phyloP scores from a whole-genome alignment of 805 yeast genomes.

The Kodamaea jinghongensis region DNA sequence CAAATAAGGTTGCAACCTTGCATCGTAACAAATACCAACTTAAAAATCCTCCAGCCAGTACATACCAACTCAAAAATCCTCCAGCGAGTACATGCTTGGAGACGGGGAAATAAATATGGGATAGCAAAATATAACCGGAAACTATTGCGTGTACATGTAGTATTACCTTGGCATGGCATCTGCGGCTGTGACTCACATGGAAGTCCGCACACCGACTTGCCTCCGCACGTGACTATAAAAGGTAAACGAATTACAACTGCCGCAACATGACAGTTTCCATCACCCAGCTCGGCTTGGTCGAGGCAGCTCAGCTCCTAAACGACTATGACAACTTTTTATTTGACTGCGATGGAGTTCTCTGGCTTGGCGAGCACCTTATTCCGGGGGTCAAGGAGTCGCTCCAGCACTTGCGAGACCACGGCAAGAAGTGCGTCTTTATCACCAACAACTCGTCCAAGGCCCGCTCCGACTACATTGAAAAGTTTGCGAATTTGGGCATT shows the following conservation, averaged over 20 bases:
- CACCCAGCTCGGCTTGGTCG: background rate
- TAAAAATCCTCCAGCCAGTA: no score
- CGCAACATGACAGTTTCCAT: slow-evolving; percentile 7
- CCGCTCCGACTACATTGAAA: slow-evolving; percentile 28
- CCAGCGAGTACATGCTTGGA: no score
- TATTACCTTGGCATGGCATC: no score
- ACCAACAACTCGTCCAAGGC: slow-evolving; percentile 40
- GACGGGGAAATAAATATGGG: no score
- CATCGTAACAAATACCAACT: no score
- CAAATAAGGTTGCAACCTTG: no score
- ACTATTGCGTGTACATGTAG: no score
- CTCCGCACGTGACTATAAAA: background rate
- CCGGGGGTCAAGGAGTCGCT: slow-evolving; percentile 32
- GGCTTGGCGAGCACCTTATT: slow-evolving; percentile 35
- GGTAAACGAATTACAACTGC: background rate
- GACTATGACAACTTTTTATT: slow-evolving; percentile 38
- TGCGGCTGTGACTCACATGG: no score
- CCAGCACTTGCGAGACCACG: slow-evolving; percentile 17
- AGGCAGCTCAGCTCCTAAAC: slow-evolving; percentile 21
- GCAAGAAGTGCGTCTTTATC: slow-evolving; percentile 32
- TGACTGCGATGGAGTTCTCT: slow-evolving; percentile 44
- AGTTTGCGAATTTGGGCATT: slow-evolving; percentile 33
- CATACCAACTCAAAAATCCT: no score
- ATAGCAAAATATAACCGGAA: no score
- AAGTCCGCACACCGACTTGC: no score